Percentiles rank a stretch among this genome's conserved stretches.
These are phyloP conservation scores for Aspergillus bridgeri DNA, from an alignment of 495 filamentous ascomycete species.

Conservation along the genomic window DNA sequence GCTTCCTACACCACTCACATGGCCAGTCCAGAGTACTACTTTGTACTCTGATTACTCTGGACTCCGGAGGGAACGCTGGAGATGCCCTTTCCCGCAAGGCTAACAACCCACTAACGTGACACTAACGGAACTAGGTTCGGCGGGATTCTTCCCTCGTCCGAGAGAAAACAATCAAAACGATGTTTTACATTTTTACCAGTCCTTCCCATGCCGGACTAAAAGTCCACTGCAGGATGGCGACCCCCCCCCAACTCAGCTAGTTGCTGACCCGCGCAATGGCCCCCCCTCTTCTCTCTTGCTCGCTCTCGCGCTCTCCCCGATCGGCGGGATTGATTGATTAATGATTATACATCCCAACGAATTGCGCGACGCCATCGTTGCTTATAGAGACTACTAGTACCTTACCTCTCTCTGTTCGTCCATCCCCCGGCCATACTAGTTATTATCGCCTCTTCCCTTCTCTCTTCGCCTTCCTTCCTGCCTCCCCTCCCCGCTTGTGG, in stretches of 20 bases:
- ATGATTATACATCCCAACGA: constrained; percentile 16
- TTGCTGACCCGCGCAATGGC: constrained; percentile 1
- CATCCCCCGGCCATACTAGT: constrained; percentile 3
- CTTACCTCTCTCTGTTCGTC: constrained; percentile 4
- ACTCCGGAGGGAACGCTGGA: too few species aligned
- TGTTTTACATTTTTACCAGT: too few species aligned
- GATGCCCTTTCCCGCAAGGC: too few species aligned
- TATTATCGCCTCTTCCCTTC: not conserved
- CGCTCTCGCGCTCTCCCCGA: constrained; percentile 17
- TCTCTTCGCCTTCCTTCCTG: too few species aligned
- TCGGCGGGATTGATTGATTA: constrained; percentile 19
- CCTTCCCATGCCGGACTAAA: not conserved
- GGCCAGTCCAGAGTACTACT: too few species aligned
- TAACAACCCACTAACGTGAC: not conserved
- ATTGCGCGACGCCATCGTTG: constrained; percentile 16
- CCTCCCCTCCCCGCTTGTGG: constrained; percentile 2
- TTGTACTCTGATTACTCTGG: too few species aligned
- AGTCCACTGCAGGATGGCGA: constrained; percentile 15
- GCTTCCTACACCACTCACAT: not conserved
- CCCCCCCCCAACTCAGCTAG: constrained; percentile 15
- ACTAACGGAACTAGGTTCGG: constrained; percentile 5
- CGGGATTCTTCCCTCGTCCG: not conserved
- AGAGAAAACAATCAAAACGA: too few species aligned
- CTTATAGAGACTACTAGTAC: not conserved
- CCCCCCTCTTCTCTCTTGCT: too few species aligned